These are phyloP conservation scores for Debaryomyces psychrophilus DNA, from an alignment of 1,139 yeast species.

Conservation along the genomic window DNA sequence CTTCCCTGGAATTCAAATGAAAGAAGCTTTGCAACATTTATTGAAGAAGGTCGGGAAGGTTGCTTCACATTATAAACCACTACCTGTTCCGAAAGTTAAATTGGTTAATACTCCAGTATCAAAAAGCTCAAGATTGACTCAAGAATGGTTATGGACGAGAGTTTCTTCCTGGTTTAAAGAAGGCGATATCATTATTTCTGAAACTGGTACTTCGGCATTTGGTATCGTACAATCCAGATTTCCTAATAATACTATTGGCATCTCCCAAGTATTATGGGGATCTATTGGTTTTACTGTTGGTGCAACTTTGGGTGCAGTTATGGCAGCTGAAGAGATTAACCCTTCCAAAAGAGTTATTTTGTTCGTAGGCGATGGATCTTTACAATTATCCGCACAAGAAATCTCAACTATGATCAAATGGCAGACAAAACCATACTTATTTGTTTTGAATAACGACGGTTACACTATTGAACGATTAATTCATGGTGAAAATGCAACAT, in stretches of 20 bases:
- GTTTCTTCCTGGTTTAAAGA: slow-evolving; percentile 73
- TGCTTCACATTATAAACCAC: slow-evolving; percentile 43
- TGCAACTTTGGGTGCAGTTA: slow-evolving; percentile 80
- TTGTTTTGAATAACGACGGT: slow-evolving; percentile 83
- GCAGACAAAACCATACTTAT: slow-evolving; percentile 83
- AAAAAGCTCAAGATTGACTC: slow-evolving; percentile 48
- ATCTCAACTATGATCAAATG: slow-evolving; percentile 83
- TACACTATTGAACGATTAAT: slow-evolving; percentile 88
- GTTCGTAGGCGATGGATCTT: slow-evolving; percentile 89
- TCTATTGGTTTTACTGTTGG: slow-evolving; percentile 89
- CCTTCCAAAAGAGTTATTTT: slow-evolving; percentile 72
- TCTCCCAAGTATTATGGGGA: slow-evolving; percentile 90
- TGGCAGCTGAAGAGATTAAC: slow-evolving; percentile 79
- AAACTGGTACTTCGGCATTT: slow-evolving; percentile 89
- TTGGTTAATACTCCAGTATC: slow-evolving; percentile 36
- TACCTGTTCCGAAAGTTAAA: slow-evolving; percentile 49
- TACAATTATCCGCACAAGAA: slow-evolving; percentile 87
- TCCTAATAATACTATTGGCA: slow-evolving; percentile 74
- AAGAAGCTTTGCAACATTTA: slow-evolving; percentile 60
- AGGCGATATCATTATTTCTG: slow-evolving; percentile 81
- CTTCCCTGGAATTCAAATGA: slow-evolving; percentile 80
- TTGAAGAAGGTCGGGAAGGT: slow-evolving; percentile 39
- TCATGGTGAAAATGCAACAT: slow-evolving; percentile 75
- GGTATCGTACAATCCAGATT: slow-evolving; percentile 80
- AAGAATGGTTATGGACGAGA: slow-evolving; percentile 83